A percentile compares a stretch with the other conserved stretches of the same genome.
These are phyloP conservation scores for Fusarium sterilihyphosum DNA, from an alignment of 2,329 filamentous ascomycete species.

Conservation along the genomic window DNA sequence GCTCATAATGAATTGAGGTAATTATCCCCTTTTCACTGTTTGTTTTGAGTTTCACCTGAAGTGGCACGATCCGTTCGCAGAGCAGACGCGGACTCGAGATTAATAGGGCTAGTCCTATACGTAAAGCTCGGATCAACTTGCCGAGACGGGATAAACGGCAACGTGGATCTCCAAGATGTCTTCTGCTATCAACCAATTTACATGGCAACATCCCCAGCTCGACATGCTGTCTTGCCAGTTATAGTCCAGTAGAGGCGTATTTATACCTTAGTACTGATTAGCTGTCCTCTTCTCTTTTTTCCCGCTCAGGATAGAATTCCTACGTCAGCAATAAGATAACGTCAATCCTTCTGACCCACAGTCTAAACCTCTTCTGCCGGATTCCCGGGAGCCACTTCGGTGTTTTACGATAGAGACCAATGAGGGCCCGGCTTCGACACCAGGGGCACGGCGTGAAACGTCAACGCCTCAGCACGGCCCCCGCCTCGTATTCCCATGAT, in stretches of 20 bases:
- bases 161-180: not conserved
- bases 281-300: too few relatives aligned
- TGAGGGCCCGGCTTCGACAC: accelerated
- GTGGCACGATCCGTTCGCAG: not conserved
- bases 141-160: not conserved
- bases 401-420: not conserved
- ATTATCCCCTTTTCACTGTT: not conserved
- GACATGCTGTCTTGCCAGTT: too few relatives aligned
- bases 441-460: not conserved
- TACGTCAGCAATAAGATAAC: not conserved
- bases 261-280: too few relatives aligned
- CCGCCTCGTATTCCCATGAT: not conserved
- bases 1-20: not conserved
- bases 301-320: accelerated
- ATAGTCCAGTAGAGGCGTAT: too few relatives aligned
- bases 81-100: not conserved
- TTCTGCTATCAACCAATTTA: not conserved
- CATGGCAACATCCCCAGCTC: accelerated
- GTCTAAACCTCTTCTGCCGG: not conserved
- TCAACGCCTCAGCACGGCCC: not conserved
- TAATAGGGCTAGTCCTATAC: not conserved
- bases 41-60: not conserved
- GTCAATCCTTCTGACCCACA: not conserved
- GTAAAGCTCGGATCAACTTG: not conserved
- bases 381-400: not conserved